Base-by-base conservation (phyloP, 495 filamentous ascomycete species). In the Aspergillus panamensis region DNA sequence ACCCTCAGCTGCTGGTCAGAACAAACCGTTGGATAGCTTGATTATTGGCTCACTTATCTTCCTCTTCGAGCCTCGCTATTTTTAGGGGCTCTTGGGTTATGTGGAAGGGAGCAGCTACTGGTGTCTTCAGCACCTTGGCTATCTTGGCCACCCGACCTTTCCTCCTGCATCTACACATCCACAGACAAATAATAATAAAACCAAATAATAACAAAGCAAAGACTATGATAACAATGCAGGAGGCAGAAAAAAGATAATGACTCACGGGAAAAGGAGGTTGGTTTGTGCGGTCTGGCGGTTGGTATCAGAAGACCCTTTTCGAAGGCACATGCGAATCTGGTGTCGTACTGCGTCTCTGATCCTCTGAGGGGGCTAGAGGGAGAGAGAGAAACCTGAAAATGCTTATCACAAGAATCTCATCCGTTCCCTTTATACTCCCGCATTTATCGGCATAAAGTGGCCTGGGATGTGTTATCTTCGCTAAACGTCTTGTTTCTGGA, bases 231-330 rank as follows among this genome's bases (percentile, higher is more conserved):
- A 32, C 31, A 20, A 35, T 49, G 8, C 8, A 39, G n/a, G 32
- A 29, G 37, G 21, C 8, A 17, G 12, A 12, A 6, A 19, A 51
- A 40, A 0, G 8, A 21, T 1, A 32, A 44, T 33, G 25, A 3
- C 37, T 33, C 25, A 25, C 25, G 25, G 25, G 25, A 50, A 9
- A 10, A 10, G 21, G 9, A 42, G 19, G 12, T 16, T 20, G 13
- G 14, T 12, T 44, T 51, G 21, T 31, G 20, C 43, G 35, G 35
- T 39, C 35, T 39, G 44, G 5, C 42, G 33, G 56, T 31, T 50
- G 40, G 6, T 33, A 59, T 62, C 60, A 62, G 60, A 19, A 62
- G 56, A 62, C 60, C 21, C 25, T 55, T 45, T 45, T 21, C 39
- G 8, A 48, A 48, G 32, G 50, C 55, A 55, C 60, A 58, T 62